Evolutionary conservation across 176 grass and related monocot species (phyloP).

Genomic region (Musa troglodytarum): DNA sequence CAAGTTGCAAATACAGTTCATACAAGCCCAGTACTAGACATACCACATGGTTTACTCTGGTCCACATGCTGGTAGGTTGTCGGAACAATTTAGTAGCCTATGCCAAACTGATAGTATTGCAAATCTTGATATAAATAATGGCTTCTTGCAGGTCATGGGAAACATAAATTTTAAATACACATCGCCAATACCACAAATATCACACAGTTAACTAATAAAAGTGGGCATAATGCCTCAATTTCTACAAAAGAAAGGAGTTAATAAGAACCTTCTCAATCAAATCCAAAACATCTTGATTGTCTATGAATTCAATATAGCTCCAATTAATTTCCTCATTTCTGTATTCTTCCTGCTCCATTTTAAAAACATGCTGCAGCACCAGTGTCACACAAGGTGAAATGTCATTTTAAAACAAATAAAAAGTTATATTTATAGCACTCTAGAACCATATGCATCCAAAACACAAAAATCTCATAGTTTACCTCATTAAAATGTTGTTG

Average conservation of each 20-base stretch:
- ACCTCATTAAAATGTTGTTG: conserved; percentile 99
- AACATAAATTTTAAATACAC: background rate
- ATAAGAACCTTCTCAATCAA: conserved; percentile 92
- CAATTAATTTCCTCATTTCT: conserved; percentile 91
- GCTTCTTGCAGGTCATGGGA: background rate
- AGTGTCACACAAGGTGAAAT: conserved; percentile 26
- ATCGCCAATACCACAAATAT: background rate
- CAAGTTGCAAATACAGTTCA: too few relatives aligned
- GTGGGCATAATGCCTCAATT: background rate
- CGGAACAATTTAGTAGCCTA: too few relatives aligned
- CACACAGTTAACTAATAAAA: background rate
- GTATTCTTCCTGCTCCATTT: conserved; percentile 99
- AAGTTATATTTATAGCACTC: background rate
- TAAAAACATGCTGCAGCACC: conserved; percentile 87
- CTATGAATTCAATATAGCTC: conserved; percentile 99
- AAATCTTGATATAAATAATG: too few relatives aligned
- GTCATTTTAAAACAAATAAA: conserved; percentile 22
- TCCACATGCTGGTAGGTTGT: too few relatives aligned
- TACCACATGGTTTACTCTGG: too few relatives aligned
- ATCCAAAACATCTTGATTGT: conserved; percentile 99
- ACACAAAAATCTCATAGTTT: background rate
- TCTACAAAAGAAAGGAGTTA: background rate
- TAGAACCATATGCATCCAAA: background rate
- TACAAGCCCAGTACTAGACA: too few relatives aligned
- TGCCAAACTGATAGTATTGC: too few relatives aligned